Evolutionary conservation across 164 flowering plant species (phyloP), one percentile per base, ranked within the genome.

Genomic region (Stephania japonica): DNA sequence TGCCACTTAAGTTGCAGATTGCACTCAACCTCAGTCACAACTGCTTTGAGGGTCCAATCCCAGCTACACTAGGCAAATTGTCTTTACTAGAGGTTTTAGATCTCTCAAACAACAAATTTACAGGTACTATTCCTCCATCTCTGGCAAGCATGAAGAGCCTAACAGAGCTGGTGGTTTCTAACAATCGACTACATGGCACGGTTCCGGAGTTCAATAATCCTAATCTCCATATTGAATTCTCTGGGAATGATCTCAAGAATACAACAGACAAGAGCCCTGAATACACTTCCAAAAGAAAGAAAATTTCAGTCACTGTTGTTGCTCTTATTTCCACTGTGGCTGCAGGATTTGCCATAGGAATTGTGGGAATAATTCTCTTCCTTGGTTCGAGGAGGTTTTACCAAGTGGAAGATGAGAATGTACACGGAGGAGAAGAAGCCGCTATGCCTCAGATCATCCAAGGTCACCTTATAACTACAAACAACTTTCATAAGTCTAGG

Each of bases 1-100:
- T 90, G 91, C 97, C 97, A 16, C 0, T 0, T 2, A 80, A 0
- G 0, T 75, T 90, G 82, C 84, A 83, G 80, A 84, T 87, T 77
- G 81, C 88, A 65, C 82, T 91, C 68, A 90, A 91, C 78, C 86
- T 91, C 69, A 91, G 97, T 76, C 70, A 72, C 71, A 91, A 91
- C 77, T 82, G 44, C 41, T 87, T 91, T 67, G 70, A 79, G 62
- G 94, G 92, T 27, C 32, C 65, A 42, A 88, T 91, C 61, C 93
- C 92, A 1, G 63, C 9, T 0, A 75, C 75, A 27, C 81, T 91
- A 14, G 27, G 76, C 26, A 10, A 13, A 25, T 70, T 91, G 67
- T 12, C 6, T 2, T 26, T 8, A 4, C 72, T 91, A 63, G 91
- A 87, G 74, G 83, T 88, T 71, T 74, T 91, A 79, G 93, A 90